Evolutionary conservation across 1,139 yeast species (phyloP).

Genomic region (Dujonia santamariae): DNA sequence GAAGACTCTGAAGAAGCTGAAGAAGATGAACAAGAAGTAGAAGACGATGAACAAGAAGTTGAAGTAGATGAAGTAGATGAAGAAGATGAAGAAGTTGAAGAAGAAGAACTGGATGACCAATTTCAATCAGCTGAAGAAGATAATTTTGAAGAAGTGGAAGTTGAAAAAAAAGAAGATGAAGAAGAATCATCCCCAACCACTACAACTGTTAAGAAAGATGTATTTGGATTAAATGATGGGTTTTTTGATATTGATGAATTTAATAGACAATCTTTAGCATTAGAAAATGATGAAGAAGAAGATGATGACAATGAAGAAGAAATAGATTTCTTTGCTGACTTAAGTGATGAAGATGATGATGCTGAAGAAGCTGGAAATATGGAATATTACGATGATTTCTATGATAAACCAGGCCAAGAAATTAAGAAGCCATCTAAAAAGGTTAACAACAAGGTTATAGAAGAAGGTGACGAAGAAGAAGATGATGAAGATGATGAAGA

Average conservation of each 20-base stretch:
- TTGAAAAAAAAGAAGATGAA: slow-evolving; percentile 15
- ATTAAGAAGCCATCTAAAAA: slow-evolving; percentile 9
- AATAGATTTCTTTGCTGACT: slow-evolving; percentile 59
- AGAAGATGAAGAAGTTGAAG: slow-evolving; percentile 21
- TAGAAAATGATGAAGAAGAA: slow-evolving; percentile 52
- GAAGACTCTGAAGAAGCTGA: slow-evolving; percentile 13
- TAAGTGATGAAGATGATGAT: slow-evolving; percentile 55
- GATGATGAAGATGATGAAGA: slow-evolving; percentile 37
- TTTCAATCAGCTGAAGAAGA: slow-evolving; percentile 6
- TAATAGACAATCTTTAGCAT: slow-evolving; percentile 73
- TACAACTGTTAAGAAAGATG: slow-evolving; percentile 35
- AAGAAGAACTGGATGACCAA: slow-evolving; percentile 18
- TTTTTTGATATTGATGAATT: slow-evolving; percentile 85
- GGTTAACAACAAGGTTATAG: slow-evolving; percentile 13
- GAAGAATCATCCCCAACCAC: slow-evolving; percentile 13
- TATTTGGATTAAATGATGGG: slow-evolving; percentile 74
- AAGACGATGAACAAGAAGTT: slow-evolving; percentile 17
- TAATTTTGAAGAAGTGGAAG: slow-evolving; percentile 14
- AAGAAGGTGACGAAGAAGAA: slow-evolving; percentile 21
- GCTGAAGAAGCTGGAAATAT: slow-evolving; percentile 57
- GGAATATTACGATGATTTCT: slow-evolving; percentile 72
- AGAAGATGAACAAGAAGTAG: slow-evolving; percentile 20
- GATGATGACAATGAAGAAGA: slow-evolving; percentile 49
- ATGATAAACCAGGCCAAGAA: slow-evolving; percentile 47
- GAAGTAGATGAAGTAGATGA: slow-evolving; percentile 15